Conservation (phyloP, 2,329 filamentous ascomycete genomes). For the Acrocalymma vagum region DNA sequence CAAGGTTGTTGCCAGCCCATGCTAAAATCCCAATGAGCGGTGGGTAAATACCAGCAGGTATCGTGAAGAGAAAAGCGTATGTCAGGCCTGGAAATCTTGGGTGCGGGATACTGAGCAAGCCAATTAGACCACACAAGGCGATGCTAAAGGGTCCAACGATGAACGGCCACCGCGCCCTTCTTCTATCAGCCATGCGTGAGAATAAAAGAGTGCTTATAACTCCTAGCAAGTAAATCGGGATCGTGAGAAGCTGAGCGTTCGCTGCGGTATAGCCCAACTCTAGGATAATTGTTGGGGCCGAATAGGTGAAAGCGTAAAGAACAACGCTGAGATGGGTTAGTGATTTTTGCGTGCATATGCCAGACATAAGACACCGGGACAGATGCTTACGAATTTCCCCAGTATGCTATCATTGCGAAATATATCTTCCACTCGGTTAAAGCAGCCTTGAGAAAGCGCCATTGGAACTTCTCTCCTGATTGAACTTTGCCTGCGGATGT, state of each 20-base stretch:
- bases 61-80: slow-evolving; percentile 53
- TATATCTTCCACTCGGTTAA: slow-evolving; percentile 51
- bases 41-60: slow-evolving; percentile 45
- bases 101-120: slow-evolving; percentile 58
- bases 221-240: slow-evolving; percentile 54
- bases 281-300: slow-evolving; percentile 52
- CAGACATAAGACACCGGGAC: slow-evolving; percentile 39
- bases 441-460: slow-evolving; percentile 54
- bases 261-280: slow-evolving; percentile 52
- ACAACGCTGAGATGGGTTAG: too few relatives aligned
- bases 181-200: slow-evolving; percentile 60
- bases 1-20: slow-evolving; percentile 42
- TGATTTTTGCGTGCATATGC: too few relatives aligned
- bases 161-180: slow-evolving; percentile 63
- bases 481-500: too few relatives aligned
- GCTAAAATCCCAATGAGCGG: slow-evolving; percentile 46
- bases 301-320: slow-evolving; percentile 48
- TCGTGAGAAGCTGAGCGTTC: slow-evolving; percentile 52
- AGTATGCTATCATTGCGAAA: slow-evolving; percentile 46
- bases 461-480: too few relatives aligned
- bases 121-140: slow-evolving; percentile 63
- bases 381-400: slow-evolving; percentile 47
- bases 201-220: slow-evolving; percentile 49
- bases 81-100: slow-evolving; percentile 55
- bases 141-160: slow-evolving; percentile 60